Evolutionary conservation across 1,284 basidiomycete species (phyloP), one percentile per base, ranked within the genome.

Genomic region (Earliella scabrosa): DNA sequence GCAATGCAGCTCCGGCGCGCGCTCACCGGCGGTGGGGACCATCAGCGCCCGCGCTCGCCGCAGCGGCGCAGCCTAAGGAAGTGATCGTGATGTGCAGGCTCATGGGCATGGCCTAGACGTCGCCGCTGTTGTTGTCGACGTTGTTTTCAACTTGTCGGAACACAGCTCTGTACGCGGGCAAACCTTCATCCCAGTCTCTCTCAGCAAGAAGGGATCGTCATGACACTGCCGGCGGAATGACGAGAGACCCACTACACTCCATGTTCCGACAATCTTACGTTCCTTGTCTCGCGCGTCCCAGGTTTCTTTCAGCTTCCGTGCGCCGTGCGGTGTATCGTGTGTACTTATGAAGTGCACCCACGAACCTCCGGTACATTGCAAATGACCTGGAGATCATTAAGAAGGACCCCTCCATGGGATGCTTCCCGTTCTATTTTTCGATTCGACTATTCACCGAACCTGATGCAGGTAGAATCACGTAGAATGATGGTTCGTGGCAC

Each of bases 181-280:
- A 18, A 16, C 18, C 36, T 9, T n/a, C 14, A 13, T 13, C 21
- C 21, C 39, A 41, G 20, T 32, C 45, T 31, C 27, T 3, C 36
- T 49, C 38, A 23, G 39, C 13, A 41, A 6, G 36, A 39, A 18
- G 21, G 27, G 32, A 46, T 35, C 45, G 20, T 16, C 39, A 27
- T 38, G 52, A 14, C 52, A 35, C 18, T 54, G 45, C 52, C 45
- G 52, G 39, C 45, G 52, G 52, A 26, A 54, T 43, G 31, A 54
- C 45, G 45, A 43, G 39, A 48, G n/a, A n/a, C n/a, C n/a, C n/a
- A n/a, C n/a, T n/a, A n/a, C n/a, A n/a, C n/a, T n/a, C n/a, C n/a
- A n/a, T n/a, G n/a, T n/a, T n/a, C n/a, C n/a, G 18, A 32, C 23
- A 23, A 20, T 16, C 16, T 18, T 43, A 43, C 10, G 45, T 46